Conservation (phyloP, 129 eudicot genomes). For the Logfia minima region DNA sequence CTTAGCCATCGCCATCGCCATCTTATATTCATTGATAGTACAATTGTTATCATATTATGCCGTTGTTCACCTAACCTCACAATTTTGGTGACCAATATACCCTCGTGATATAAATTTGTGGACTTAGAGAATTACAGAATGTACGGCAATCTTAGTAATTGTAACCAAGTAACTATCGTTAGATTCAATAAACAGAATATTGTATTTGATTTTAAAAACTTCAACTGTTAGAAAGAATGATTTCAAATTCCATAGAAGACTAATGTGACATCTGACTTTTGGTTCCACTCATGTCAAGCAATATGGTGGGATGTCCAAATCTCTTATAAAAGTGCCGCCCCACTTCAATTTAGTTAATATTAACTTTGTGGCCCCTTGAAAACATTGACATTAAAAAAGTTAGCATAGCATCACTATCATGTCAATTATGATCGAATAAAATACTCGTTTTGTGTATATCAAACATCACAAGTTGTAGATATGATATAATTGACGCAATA, state of each 20-base stretch:
- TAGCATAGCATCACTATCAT: constrained; percentile 3
- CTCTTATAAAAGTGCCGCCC: not conserved
- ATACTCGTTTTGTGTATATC: not conserved
- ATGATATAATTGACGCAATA: not conserved
- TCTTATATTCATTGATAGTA: not conserved
- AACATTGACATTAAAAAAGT: not conserved
- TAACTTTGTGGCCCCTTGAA: not conserved
- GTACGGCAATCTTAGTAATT: too few species aligned
- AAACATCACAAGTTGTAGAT: not conserved
- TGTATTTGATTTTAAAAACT: too few species aligned
- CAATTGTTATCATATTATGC: not conserved
- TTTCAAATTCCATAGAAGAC: too few species aligned
- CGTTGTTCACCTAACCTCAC: not conserved
- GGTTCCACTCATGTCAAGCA: not conserved
- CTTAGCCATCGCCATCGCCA: too few species aligned
- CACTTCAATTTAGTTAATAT: not conserved
- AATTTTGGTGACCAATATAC: not conserved
- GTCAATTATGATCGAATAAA: not conserved
- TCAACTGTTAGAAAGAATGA: too few species aligned
- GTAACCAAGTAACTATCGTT: too few species aligned
- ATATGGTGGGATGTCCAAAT: constrained; percentile 29
- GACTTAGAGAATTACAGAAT: too few species aligned
- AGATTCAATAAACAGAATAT: too few species aligned
- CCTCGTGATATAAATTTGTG: too few species aligned
- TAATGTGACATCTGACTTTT: too few species aligned